phyloP scores from a whole-genome alignment of 345 rosid species.

The Corchorus capsularis region DNA sequence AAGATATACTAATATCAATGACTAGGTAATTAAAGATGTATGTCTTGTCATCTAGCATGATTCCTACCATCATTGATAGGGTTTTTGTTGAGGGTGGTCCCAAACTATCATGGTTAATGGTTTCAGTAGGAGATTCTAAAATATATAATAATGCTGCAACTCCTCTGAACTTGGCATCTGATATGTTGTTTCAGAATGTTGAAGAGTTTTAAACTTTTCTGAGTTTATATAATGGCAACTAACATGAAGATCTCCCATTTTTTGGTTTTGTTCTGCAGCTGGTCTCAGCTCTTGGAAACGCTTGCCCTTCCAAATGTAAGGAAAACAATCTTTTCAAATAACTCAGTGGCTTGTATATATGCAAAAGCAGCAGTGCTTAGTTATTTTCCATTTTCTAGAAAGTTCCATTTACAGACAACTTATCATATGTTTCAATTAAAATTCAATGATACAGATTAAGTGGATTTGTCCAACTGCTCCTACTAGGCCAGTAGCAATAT shows the following conservation, averaged over 20 bases:
- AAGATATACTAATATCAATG: conserved; percentile 13
- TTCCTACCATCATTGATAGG: conserved; percentile 12
- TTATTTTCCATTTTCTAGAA: background rate
- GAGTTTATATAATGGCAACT: conserved; percentile 13
- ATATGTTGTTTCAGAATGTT: conserved; percentile 22
- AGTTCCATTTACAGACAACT: background rate
- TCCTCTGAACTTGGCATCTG: conserved; percentile 4
- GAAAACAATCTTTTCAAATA: background rate
- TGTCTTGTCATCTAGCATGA: conserved; percentile 19
- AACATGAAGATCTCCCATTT: conserved; percentile 12
- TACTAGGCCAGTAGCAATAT: conserved; percentile 59
- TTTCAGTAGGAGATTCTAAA: conserved; percentile 1
- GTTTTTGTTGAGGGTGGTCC: conserved; percentile 32
- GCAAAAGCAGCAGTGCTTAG: conserved; percentile 6
- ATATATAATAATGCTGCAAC: conserved; percentile 16
- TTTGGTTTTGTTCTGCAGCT: conserved; percentile 48
- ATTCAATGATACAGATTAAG: conserved; percentile 50
- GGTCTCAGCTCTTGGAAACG: conserved; percentile 68
- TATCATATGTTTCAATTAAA: conserved; percentile 8
- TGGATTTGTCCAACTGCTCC: conserved; percentile 95
- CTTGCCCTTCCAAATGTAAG: conserved; percentile 77
- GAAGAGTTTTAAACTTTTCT: conserved; percentile 3
- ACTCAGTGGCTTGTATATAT: conserved; percentile 15
- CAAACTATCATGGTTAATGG: conserved; percentile 8
- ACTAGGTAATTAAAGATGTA: background rate